Evolutionary conservation across 2,329 filamentous ascomycete genomes (phyloP), one percentile per base, ranked within the genome.

Genomic region (Sporothrix sp.): DNA sequence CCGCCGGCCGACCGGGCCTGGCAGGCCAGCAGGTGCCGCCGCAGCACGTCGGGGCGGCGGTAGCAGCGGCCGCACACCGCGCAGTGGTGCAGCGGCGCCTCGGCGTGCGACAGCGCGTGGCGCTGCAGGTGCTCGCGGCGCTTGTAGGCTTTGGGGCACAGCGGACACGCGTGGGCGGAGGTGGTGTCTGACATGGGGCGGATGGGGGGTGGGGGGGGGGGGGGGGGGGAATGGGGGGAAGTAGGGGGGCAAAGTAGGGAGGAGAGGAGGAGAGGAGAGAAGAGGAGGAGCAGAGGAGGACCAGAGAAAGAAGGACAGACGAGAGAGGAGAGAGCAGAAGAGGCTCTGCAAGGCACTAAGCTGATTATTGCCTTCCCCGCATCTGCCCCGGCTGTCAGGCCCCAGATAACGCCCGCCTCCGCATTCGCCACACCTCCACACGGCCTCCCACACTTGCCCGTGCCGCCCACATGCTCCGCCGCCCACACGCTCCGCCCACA

Each of bases 111-210:
- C 21, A 25, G 11, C 14, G 23, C 21, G 39, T 52, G 50, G 11
- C 50, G 44, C 11, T 52, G 36, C 21, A 52, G 21, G 37, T 52
- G 50, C n/a, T 52, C 50, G 7, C 50, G 43, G 11, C 50, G 36
- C 13, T 52, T 52, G 50, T 52, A 52, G 10, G 27, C 18, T n/a
- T 43, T 52, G 21, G 21, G 2, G 32, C 50, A 52, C 11, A 18
- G 7, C 2, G 37, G 7, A 16, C 50, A 52, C 13, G 36, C 7
- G 20, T 30, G 32, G 16, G 33, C 18, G 8, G 42, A 21, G 11
- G 28, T 32, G n/a, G 39, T 16, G 33, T 36, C 33, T n/a, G 33
- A 36, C 33, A 36, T 38, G 18, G 1, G 20, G 36, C 18, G 7
- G 35, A 4, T 8, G 5, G 18, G 18, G 35, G n/a, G 7, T 37